Evolutionary conservation across 2,329 filamentous ascomycete genomes (phyloP).

Genomic region (Monilinia fructicola): DNA sequence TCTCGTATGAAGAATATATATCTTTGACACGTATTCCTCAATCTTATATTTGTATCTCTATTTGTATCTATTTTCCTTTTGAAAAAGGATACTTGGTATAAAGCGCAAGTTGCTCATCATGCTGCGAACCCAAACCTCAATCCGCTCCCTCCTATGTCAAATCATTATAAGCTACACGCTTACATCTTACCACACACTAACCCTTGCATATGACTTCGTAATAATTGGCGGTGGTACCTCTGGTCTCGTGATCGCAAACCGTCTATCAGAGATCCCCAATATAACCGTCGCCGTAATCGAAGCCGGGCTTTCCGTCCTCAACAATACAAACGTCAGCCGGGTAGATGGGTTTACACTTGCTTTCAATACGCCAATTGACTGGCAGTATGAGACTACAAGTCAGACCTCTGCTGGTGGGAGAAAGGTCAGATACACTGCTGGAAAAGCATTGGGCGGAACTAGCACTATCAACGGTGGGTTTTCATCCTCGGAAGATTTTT

Average conservation of each 20-base stretch:
- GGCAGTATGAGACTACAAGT: conserved; percentile 28
- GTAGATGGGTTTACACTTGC: conserved; percentile 26
- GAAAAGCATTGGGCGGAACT: conserved; percentile 30
- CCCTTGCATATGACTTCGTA: conserved; percentile 25
- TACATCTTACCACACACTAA: conserved; percentile 4
- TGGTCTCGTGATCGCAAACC: conserved; percentile 32
- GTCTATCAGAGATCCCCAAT: conserved; percentile 27
- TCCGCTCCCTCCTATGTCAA: background rate
- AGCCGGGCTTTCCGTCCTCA: conserved; percentile 28
- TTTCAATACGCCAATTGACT: conserved; percentile 29
- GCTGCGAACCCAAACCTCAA: background rate
- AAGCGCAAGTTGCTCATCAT: background rate
- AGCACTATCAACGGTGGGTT: conserved; percentile 36
- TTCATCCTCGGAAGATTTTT: conserved; percentile 30
- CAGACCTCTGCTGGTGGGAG: conserved; percentile 26
- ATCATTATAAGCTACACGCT: background rate
- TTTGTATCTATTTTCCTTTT: no score
- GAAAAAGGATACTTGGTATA: background rate
- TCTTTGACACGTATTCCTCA: background rate
- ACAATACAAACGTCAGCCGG: conserved; percentile 28
- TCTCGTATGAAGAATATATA: background rate
- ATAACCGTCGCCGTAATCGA: conserved; percentile 33
- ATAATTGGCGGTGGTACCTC: conserved; percentile 31
- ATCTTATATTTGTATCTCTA: background rate
- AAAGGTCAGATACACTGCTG: conserved; percentile 21